Evolutionary conservation across 768 basidiomycete species (phyloP).

Genomic region (Tylopilus rubrobrunneus): DNA sequence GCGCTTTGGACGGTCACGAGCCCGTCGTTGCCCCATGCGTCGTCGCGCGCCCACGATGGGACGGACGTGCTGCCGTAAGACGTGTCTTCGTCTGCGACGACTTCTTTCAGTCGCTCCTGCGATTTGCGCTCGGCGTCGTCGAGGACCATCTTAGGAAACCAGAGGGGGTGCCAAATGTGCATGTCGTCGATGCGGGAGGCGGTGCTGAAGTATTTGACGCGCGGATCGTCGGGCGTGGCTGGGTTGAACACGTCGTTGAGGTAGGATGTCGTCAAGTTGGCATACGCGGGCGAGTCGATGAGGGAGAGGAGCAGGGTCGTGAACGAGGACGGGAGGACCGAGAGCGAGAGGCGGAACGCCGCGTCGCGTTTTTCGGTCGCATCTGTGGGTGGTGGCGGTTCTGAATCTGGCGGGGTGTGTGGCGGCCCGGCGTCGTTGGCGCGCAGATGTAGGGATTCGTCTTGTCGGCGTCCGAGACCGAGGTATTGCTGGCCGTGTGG

Average conservation of each 20-base stretch:
- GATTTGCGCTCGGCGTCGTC: conserved; percentile 76
- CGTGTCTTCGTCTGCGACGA: background rate
- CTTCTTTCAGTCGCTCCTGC: conserved; percentile 41
- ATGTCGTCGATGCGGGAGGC: conserved; percentile 69
- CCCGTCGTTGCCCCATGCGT: conserved; percentile 84
- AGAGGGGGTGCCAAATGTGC: conserved; percentile 89
- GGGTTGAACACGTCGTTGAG: conserved; percentile 82
- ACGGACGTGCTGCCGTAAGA: conserved; percentile 6
- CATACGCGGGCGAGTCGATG: conserved; percentile 95
- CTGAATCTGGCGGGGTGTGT: background rate
- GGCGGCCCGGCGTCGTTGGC: background rate
- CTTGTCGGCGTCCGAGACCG: conserved; percentile 73
- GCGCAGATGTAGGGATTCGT: conserved; percentile 10
- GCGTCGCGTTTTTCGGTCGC: conserved; percentile 28
- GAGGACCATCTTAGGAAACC: conserved; percentile 92
- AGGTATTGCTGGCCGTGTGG: conserved; percentile 66
- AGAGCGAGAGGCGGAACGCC: conserved; percentile 46
- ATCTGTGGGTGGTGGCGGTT: background rate
- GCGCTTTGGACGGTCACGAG: conserved; percentile 90
- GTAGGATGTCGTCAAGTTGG: conserved; percentile 84
- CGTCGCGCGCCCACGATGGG: conserved; percentile 48
- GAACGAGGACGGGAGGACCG: conserved; percentile 75
- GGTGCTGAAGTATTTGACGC: conserved; percentile 89
- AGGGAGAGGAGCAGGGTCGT: conserved; percentile 83
- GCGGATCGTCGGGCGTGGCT: conserved; percentile 68